Percentiles rank a stretch among this genome's conserved stretches.
phyloP scores from a whole-genome alignment of 495 filamentous ascomycete species.

The Bacidia rubella region DNA sequence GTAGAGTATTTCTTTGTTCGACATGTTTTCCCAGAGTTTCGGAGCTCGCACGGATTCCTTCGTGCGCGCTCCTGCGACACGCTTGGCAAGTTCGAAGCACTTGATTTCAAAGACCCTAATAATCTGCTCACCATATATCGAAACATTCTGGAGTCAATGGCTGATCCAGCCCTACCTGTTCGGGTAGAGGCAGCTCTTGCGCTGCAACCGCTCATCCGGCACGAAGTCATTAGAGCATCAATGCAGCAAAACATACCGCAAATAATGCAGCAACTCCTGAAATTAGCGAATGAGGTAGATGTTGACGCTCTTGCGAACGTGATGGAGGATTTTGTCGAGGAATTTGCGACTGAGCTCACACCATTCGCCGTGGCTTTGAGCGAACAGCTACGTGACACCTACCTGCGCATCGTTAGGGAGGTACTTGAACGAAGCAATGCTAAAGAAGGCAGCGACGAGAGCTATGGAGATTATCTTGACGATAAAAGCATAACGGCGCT shows the following conservation, averaged over 20 bases:
- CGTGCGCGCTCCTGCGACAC: conserved; percentile 92
- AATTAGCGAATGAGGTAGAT: conserved; percentile 89
- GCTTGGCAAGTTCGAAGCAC: conserved; percentile 89
- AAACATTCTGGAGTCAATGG: conserved; percentile 94
- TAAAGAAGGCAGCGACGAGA: conserved; percentile 56
- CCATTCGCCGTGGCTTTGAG: conserved; percentile 96
- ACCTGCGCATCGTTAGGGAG: conserved; percentile 84
- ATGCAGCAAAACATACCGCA: conserved; percentile 99
- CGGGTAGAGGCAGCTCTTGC: conserved; percentile 90
- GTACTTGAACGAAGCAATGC: conserved; percentile 68
- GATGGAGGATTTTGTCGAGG: conserved; percentile 99
- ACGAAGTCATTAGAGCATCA: conserved; percentile 79
- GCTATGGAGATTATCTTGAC: conserved; percentile 81
- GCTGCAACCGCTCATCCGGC: conserved; percentile 85
- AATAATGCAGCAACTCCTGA: conserved; percentile 97
- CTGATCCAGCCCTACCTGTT: conserved; percentile 78
- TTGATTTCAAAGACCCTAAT: conserved; percentile 88
- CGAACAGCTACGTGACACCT: conserved; percentile 92
- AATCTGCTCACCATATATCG: conserved; percentile 92
- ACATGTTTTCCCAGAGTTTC: conserved; percentile 96
- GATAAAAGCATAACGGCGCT: conserved; percentile 97
- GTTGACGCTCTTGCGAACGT: conserved; percentile 92
- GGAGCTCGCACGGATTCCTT: conserved; percentile 83
- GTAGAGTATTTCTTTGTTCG: conserved; percentile 99
- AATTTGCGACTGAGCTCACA: conserved; percentile 88